Evolutionary conservation across 257 asterid species (phyloP).

Genomic region (Solanum chilense): DNA sequence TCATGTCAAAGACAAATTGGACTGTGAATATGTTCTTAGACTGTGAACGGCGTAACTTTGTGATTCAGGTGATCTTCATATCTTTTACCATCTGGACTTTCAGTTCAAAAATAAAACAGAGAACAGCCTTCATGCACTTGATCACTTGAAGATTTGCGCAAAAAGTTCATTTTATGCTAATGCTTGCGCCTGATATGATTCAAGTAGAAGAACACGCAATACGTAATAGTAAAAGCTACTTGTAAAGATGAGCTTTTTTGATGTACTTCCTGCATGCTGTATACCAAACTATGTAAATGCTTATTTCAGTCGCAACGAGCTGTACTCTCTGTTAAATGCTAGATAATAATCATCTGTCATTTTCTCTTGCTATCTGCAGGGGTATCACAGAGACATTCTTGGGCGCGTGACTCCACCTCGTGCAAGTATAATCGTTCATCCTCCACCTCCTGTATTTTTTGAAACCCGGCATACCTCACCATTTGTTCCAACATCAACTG

Average conservation of each 20-base stretch:
- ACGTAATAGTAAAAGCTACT: background rate
- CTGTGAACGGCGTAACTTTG: slow-evolving; percentile 88
- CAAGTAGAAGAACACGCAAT: background rate
- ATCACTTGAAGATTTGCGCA: background rate
- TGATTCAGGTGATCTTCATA: slow-evolving; percentile 57
- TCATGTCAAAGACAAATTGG: slow-evolving; percentile 67
- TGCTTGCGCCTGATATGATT: background rate
- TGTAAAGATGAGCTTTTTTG: background rate
- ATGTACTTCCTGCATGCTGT: background rate
- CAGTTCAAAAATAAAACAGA: background rate
- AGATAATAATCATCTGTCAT: background rate
- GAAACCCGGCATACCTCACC: slow-evolving; percentile 1
- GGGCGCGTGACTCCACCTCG: slow-evolving; percentile 43
- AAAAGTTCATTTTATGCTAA: background rate
- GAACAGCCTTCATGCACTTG: background rate
- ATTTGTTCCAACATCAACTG: slow-evolving; percentile 3
- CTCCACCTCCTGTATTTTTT: slow-evolving; percentile 27
- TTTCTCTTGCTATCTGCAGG: slow-evolving; percentile 25
- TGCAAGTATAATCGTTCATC: slow-evolving; percentile 13
- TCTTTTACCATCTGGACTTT: background rate
- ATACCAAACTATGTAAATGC: background rate
- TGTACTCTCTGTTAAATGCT: background rate
- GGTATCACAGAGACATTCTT: slow-evolving; percentile 74
- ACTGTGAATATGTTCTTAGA: slow-evolving; percentile 80
- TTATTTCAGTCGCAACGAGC: background rate